phyloP scores from a whole-genome alignment of 345 rosid species.

The Populus nigra region DNA sequence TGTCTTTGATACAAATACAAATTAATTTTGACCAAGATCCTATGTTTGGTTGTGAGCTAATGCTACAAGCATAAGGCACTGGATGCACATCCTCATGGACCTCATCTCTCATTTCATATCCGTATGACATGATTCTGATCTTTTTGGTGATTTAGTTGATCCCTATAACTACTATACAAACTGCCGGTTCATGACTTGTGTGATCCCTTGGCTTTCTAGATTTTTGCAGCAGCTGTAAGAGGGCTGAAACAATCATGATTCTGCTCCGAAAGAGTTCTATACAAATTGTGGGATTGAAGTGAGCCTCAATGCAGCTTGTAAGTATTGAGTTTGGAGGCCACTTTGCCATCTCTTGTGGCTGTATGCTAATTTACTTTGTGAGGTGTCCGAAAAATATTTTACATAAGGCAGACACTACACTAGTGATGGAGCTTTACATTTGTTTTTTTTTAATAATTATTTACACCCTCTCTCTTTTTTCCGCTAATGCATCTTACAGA shows the following conservation, averaged over 20 bases:
- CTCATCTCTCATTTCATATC: background rate
- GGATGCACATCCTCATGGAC: background rate
- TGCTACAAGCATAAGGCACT: background rate
- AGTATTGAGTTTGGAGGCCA: too few relatives aligned
- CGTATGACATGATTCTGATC: background rate
- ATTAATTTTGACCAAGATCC: too few relatives aligned
- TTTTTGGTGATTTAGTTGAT: too few relatives aligned
- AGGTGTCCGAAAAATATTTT: too few relatives aligned
- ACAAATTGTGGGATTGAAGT: background rate
- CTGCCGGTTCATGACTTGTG: constrained; percentile 2
- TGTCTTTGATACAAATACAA: background rate
- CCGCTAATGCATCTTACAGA: too few relatives aligned
- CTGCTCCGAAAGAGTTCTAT: background rate
- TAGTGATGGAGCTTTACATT: too few relatives aligned
- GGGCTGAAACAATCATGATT: constrained; percentile 34
- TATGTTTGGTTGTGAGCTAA: background rate
- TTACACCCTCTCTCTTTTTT: too few relatives aligned
- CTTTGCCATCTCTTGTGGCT: too few relatives aligned
- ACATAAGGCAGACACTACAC: too few relatives aligned
- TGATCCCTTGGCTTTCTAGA: constrained; percentile 18
- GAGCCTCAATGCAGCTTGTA: too few relatives aligned
- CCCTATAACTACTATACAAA: background rate
- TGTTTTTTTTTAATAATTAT: too few relatives aligned
- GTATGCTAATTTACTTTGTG: too few relatives aligned
- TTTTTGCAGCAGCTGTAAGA: constrained; percentile 45